Evolutionary conservation across 108 stramenopile species (phyloP), one percentile per base, ranked within the genome.

Genomic region (Fistulifera solaris): DNA sequence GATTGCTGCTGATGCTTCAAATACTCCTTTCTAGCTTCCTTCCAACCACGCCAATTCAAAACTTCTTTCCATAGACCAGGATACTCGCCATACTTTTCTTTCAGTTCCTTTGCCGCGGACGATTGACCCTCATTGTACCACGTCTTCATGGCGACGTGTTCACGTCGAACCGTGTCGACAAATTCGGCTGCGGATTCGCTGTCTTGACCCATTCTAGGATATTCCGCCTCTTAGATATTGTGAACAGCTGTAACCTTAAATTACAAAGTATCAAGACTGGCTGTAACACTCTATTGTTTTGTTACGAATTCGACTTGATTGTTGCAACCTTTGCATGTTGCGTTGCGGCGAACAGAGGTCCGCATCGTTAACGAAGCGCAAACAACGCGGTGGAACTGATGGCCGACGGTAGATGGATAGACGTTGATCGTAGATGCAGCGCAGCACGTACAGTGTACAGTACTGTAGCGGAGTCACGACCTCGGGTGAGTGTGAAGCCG

Each of bases 11-110:
- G 14, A 13, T 40, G 56, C 55, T 70, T 66, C 41, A 82, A 44
- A 60, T 75, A 82, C 15, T 70, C 73, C 44, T 70, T 67, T 17
- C 83, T 56, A 23, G 78, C 73, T 40, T 87, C 85, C 66, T 80
- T 87, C 89, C 89, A 91, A 46, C 89, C 89, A 2, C 59, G 70
- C 89, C 89, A 91, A 50, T 77, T 80, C 46, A 87, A 41, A 21
- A 91, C 75, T 72, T 91, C 89, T 58, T 80, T 79, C 83, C 83
- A 87, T 35, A 91, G 73, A 16, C 63, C 54, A 26, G 89, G 89
- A 68, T 85, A 87, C 3, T 62, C 48, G 4, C 89, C 89, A 56
- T 82, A 72, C 49, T 70, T 77, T 19, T 54, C 26, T 22, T 81
- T 66, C 4, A 91, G 48, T 2, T 52, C 63, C 6, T 27, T 28